Percentiles rank a stretch among this genome's conserved stretches.
Evolutionary conservation across 768 basidiomycete genomes (phyloP).

Genomic region (Tylopilus cervinicoccineus): DNA sequence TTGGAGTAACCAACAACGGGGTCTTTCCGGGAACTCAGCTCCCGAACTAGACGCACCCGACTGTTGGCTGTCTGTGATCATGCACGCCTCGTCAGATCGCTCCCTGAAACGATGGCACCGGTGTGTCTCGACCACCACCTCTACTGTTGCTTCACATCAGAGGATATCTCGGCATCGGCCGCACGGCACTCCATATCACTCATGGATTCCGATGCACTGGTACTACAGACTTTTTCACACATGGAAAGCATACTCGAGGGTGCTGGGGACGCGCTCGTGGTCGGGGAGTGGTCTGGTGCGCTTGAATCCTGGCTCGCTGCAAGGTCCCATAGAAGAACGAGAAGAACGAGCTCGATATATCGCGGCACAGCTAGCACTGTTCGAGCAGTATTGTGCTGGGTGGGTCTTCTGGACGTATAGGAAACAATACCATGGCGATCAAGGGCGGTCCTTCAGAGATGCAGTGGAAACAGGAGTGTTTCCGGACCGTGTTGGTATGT

Average conservation of each 20-base stretch:
- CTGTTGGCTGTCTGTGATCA: conserved; percentile 69
- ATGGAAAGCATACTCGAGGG: conserved; percentile 31
- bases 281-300: conserved; percentile 80
- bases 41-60: conserved; percentile 76
- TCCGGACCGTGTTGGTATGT: conserved; percentile 48
- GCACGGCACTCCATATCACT: conserved; percentile 51
- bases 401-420: conserved; percentile 88
- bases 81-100: conserved; percentile 45
- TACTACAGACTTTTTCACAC: conserved; percentile 40
- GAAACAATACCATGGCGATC: conserved; percentile 61
- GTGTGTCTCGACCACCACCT: conserved; percentile 78
- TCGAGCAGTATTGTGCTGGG: conserved; percentile 60
- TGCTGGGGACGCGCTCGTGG: conserved; percentile 52
- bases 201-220: conserved; percentile 35
- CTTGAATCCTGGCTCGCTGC: conserved; percentile 62
- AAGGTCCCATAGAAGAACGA: conserved; percentile 41
- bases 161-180: conserved; percentile 52
- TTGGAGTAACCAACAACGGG: conserved; percentile 51
- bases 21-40: conserved; percentile 65
- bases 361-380: conserved; percentile 61
- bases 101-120: conserved; percentile 33
- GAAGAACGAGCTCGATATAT: conserved; percentile 47
- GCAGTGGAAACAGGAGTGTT: conserved; percentile 60
- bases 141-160: conserved; percentile 71
- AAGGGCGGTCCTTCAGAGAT: conserved; percentile 71